Conservation (phyloP, 352 stramenopile genomes). For the Blastocystis sp. region DNA sequence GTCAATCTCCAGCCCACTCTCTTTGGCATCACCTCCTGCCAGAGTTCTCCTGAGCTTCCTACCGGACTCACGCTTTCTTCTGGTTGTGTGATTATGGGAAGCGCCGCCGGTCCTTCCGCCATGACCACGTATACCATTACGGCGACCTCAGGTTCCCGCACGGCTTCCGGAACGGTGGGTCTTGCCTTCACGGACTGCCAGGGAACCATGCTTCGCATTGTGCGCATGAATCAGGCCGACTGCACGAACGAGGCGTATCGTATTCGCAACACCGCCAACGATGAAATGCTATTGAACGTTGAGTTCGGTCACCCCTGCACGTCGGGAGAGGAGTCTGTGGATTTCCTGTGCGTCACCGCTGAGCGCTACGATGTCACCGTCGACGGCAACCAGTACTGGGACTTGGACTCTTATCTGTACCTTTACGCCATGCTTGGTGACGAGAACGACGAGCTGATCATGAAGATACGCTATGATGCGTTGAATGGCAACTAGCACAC, state of each 20-base stretch:
- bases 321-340: not conserved
- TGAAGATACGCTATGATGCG: not conserved
- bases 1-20: no score
- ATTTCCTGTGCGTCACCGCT: not conserved
- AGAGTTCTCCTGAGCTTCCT: no score
- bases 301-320: not conserved
- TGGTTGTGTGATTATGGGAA: not conserved
- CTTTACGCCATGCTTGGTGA: not conserved
- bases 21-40: no score
- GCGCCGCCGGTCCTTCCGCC: not conserved
- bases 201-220: not conserved
- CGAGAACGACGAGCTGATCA: not conserved
- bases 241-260: not conserved
- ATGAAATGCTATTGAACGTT: not conserved
- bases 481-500: not conserved
- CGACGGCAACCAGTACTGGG: not conserved
- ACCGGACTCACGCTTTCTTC: no score
- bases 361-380: not conserved
- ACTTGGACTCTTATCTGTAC: not conserved
- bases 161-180: not conserved
- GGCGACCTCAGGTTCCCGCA: not conserved
- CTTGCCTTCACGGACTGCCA: not conserved
- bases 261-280: not conserved
- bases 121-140: slow-evolving; percentile 23
- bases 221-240: not conserved